phyloP scores from a whole-genome alignment of 768 basidiomycete genomes.

The Termitomyces sp. region DNA sequence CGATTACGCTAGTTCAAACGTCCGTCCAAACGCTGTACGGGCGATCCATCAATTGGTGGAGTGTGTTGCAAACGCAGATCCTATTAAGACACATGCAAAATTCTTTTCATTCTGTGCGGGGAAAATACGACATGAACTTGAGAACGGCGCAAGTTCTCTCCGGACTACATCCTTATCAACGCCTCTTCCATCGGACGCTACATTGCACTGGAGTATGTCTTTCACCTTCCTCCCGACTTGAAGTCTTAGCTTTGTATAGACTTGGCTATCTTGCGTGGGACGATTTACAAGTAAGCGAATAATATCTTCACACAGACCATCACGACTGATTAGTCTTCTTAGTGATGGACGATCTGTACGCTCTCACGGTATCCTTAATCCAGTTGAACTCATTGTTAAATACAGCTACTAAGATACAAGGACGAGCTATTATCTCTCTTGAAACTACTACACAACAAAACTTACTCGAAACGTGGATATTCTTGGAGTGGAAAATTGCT shows the following conservation, averaged over 20 bases:
- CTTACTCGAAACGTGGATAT: constrained; percentile 78
- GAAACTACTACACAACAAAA: constrained; percentile 63
- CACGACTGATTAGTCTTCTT: background rate
- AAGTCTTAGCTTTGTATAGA: constrained; percentile 38
- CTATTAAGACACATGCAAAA: constrained; percentile 72
- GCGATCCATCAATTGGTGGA: constrained; percentile 85
- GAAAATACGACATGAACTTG: constrained; percentile 75
- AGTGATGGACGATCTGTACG: constrained; percentile 65
- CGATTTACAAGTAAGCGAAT: constrained; percentile 67
- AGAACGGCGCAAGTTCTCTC: constrained; percentile 78
- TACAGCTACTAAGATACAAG: constrained; percentile 64
- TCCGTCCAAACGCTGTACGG: constrained; percentile 82
- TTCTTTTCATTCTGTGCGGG: constrained; percentile 73
- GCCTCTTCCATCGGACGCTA: constrained; percentile 77
- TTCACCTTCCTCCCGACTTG: constrained; percentile 4
- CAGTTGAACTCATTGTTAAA: constrained; percentile 8
- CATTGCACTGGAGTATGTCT: constrained; percentile 80
- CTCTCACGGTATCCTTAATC: constrained; percentile 3
- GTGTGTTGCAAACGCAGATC: constrained; percentile 80
- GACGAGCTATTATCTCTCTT: constrained; percentile 61
- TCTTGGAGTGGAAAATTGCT: constrained; percentile 79
- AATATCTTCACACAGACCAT: constrained; percentile 10
- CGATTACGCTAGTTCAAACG: constrained; percentile 78
- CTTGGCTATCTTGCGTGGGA: constrained; percentile 73
- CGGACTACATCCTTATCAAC: constrained; percentile 69